Evolutionary conservation across 169 alveolate species (phyloP), one percentile per base, ranked within the genome.

Genomic region (Plasmodium gonderi): DNA sequence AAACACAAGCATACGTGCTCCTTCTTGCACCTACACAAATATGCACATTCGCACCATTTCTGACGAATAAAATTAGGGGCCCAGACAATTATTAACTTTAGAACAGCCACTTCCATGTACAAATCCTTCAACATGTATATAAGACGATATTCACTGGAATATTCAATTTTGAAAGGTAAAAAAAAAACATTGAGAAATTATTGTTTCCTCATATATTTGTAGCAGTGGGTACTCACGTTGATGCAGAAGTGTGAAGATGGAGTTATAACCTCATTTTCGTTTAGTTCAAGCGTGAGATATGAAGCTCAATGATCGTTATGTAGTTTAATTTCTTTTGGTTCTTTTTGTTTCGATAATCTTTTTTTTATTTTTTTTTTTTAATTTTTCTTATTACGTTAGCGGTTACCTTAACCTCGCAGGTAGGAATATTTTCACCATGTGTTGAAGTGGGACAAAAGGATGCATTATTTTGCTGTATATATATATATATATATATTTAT

Each of bases 71-170:
- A 83, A 33, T 5, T 40, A 83, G 92, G 92, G n/a, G 76, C 92
- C 5, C 92, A 83, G 51, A 60, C 92, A 64, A 72, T 83, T 33
- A 83, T 83, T 40, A 83, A 83, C 23, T 83, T 83, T 49, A 83
- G 92, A 69, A 83, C 92, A 36, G 92, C 92, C 42, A 83, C 83
- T 38, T 47, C 92, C 77, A 83, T 83, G 92, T 36, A 83, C 68
- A 83, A 83, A 42, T 69, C 92, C 14, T 83, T 83, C 64, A 83
- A 83, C 38, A 79, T 69, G 64, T 69, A 83, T 38, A 33, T 83
- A 83, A 26, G 92, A 83, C 33, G 82, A 40, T 83, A 83, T 44
- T 83, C 92, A 31, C 47, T 83, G 75, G 92, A 83, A 60, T 72
- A 83, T 51, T 83, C 92, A 7, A 83, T 83, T 47, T 83, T 83